Conservation (phyloP, 2,329 filamentous ascomycete genomes). For the Aspergillus fumigatiaffinis region DNA sequence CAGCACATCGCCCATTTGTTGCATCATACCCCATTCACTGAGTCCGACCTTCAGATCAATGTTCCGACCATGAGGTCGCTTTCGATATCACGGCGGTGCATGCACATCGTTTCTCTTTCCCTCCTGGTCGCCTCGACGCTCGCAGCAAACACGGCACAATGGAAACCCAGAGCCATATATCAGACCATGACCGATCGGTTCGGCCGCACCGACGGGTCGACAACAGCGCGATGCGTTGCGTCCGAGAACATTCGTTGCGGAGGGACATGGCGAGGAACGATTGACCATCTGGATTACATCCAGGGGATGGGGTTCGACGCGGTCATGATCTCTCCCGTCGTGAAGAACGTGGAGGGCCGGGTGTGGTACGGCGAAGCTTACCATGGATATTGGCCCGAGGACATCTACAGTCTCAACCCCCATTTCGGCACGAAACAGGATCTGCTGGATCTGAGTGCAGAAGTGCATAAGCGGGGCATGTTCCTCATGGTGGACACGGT, state of each 20-base stretch:
- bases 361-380: conserved; percentile 45
- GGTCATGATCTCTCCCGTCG: conserved; percentile 43
- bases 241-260: conserved; percentile 44
- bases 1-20: background rate
- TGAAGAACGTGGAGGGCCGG: conserved; percentile 35
- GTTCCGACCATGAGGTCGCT: background rate
- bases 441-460: conserved; percentile 43
- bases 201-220: conserved; percentile 39
- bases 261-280: conserved; percentile 49
- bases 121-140: background rate
- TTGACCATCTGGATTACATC: conserved; percentile 50
- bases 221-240: conserved; percentile 27
- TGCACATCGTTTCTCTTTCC: background rate
- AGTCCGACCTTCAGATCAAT: background rate
- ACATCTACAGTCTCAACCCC: conserved; percentile 47
- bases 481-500: conserved; percentile 53
- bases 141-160: conserved; percentile 29
- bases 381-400: conserved; percentile 49
- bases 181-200: conserved; percentile 48
- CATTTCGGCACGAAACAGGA: conserved; percentile 49
- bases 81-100: background rate
- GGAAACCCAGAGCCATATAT: conserved; percentile 44
- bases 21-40: background rate
- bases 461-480: conserved; percentile 46
- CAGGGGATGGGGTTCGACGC: conserved; percentile 49